These are phyloP conservation scores for Hypoxylon rubiginosum DNA, from an alignment of 2,329 filamentous ascomycete species.

Conservation along the genomic window DNA sequence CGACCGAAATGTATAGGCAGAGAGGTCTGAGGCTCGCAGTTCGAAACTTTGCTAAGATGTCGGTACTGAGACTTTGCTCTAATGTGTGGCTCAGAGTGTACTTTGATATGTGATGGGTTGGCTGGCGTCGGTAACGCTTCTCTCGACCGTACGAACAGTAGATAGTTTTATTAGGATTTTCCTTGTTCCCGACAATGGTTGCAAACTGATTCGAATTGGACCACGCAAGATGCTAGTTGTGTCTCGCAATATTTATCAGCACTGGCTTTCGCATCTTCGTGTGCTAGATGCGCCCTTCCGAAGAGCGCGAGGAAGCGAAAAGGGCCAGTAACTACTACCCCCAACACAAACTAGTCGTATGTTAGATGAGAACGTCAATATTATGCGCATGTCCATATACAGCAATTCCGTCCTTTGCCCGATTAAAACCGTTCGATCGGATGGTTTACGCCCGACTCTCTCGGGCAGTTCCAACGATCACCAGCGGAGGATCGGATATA, in stretches of 20 bases:
- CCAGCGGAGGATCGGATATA: slow-evolving; percentile 12
- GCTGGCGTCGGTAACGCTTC: neutral
- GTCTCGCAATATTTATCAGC: neutral
- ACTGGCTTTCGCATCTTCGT: neutral
- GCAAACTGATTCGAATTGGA: too few species aligned
- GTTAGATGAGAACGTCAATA: neutral
- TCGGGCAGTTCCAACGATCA: neutral
- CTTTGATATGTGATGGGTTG: neutral
- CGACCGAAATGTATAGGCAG: too few species aligned
- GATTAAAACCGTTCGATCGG: slow-evolving; percentile 25
- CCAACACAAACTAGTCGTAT: neutral
- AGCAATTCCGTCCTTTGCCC: slow-evolving; percentile 19
- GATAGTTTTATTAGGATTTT: neutral
- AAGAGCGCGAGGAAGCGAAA: neutral
- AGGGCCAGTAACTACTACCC: neutral
- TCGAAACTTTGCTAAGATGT: neutral
- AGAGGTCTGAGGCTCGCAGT: neutral
- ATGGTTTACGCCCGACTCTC: too few species aligned
- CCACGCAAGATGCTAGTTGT: neutral
- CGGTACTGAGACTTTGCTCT: neutral
- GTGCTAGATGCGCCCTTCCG: neutral
- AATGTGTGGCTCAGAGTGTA: neutral
- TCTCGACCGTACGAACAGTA: neutral
- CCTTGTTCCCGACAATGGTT: neutral
- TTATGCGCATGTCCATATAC: slow-evolving; percentile 9